Conservation (phyloP, 257 asterid genomes). For the Fraxinus anomala region DNA sequence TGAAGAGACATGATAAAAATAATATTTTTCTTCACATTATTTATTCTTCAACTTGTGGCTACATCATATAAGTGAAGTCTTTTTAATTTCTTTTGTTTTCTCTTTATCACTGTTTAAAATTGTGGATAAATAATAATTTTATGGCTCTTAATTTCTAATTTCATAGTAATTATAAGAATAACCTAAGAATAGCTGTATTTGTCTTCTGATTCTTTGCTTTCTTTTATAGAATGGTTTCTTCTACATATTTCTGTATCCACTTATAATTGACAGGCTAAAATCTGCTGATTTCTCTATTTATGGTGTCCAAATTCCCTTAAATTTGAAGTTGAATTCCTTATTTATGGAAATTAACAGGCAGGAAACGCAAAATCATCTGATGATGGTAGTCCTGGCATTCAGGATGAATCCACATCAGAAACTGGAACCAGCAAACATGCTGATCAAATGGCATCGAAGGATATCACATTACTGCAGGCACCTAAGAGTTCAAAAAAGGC, state of each 20-base stretch:
- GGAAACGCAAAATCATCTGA: slow-evolving; percentile 37
- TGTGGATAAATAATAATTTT: not conserved
- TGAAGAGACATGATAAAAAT: not conserved
- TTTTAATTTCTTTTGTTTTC: not conserved
- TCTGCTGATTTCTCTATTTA: not conserved
- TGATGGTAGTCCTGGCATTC: slow-evolving; percentile 41
- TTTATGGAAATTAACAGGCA: slow-evolving; percentile 39
- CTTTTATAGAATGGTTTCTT: slow-evolving; percentile 6
- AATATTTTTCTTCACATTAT: not conserved
- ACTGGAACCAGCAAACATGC: slow-evolving; percentile 32
- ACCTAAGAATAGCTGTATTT: not conserved
- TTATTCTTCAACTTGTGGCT: not conserved
- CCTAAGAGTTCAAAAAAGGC: slow-evolving; percentile 29
- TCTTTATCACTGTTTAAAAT: not conserved
- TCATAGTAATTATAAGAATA: slow-evolving; percentile 1
- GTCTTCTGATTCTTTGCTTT: not conserved
- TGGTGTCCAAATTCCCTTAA: slow-evolving; percentile 7
- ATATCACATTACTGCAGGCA: slow-evolving; percentile 30
- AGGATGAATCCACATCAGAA: slow-evolving; percentile 40
- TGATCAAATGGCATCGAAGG: slow-evolving; percentile 37
- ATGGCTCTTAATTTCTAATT: not conserved
- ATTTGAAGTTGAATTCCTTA: slow-evolving; percentile 21
- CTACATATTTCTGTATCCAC: slow-evolving; percentile 16
- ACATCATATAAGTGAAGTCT: not conserved
- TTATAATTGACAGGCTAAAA: not conserved